Base-by-base conservation (phyloP, 2,329 filamentous ascomycete genomes). In the Alternaria alternata region DNA sequence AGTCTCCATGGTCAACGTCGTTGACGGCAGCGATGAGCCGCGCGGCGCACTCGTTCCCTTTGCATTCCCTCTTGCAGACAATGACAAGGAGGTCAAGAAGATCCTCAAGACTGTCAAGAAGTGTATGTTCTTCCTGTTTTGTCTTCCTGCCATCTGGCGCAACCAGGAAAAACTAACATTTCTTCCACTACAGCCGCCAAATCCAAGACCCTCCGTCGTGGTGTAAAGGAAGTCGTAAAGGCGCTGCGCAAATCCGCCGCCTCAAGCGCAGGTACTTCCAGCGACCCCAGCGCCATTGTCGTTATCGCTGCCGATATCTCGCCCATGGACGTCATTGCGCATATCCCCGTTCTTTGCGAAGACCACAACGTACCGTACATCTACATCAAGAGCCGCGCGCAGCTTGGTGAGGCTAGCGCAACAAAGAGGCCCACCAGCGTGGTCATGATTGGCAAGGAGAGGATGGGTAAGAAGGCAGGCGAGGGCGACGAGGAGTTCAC, bases 191-290 rank as follows among this genome's bases (percentile, higher is more conserved):
- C 80, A 98, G 95, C 94, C 71, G 94, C 95, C 73, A 97, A 96
- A 83, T 89, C 93, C 83, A 96, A 96, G 83, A 91, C 92, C 61
- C 91, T 99, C 77, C 96, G 97, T 85, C 94, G 95, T 77, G 95
- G 95, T 77, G 95, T 99, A 69, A 99, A 99, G 83, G 95, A 99
- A 84, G 94, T 97, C 77, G 94, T 98, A 83, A 99, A 99, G 85
- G 91, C 94, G 34, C 91, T 99, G 72, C 93, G 95, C 84, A 98
- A 98, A 84, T 94, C 93, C 14, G 81, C 88, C 70, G 87, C 89
- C 58, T 87, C 88, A n/a, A 86, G 88, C 62, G 86, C 87, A 67
- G 83, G 87, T 75, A 79, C 86, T 55, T 66, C 75, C 54, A 84
- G 89, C 74, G 62, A 76, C 59, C 89, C 91, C 44, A 86, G 89